Conservation (phyloP, 352 stramenopile species). For the Paralagenidium karlingii region DNA sequence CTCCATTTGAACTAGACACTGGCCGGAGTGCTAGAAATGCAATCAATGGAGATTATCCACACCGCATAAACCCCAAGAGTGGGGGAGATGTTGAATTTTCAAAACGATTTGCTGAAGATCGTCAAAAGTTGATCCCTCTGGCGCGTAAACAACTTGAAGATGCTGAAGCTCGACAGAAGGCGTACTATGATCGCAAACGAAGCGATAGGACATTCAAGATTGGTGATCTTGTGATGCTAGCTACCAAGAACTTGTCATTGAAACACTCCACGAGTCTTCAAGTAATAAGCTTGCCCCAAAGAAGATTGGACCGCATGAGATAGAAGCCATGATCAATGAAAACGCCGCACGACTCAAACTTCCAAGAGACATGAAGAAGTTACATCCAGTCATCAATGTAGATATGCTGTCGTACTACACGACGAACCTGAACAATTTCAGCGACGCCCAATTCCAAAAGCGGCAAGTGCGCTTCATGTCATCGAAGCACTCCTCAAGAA, state of each 20-base stretch:
- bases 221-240: conserved; percentile 4
- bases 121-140: conserved; percentile 1
- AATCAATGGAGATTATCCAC: not conserved
- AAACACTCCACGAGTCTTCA: not conserved
- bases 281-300: conserved; percentile 2
- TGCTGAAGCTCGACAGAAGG: conserved; percentile 4
- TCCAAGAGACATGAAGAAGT: conserved; percentile 1
- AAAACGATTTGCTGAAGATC: conserved; percentile 1
- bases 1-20: conserved; percentile 15
- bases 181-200: conserved; percentile 6
- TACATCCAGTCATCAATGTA: conserved; percentile 9
- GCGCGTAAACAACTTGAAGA: not conserved
- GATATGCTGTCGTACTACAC: conserved; percentile 1
- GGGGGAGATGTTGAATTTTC: not conserved
- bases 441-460: conserved; percentile 1
- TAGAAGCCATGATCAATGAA: conserved; percentile 5
- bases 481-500: conserved; percentile 4
- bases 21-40: not conserved
- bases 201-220: not conserved
- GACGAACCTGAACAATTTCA: conserved; percentile 1
- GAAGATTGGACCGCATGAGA: conserved; percentile 7
- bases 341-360: conserved; percentile 8
- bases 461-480: not conserved
- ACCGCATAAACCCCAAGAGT: not conserved
- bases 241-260: conserved; percentile 6